phyloP scores from a whole-genome alignment of 2,329 filamentous ascomycete species.

The Penicillium psychrosexuale region DNA sequence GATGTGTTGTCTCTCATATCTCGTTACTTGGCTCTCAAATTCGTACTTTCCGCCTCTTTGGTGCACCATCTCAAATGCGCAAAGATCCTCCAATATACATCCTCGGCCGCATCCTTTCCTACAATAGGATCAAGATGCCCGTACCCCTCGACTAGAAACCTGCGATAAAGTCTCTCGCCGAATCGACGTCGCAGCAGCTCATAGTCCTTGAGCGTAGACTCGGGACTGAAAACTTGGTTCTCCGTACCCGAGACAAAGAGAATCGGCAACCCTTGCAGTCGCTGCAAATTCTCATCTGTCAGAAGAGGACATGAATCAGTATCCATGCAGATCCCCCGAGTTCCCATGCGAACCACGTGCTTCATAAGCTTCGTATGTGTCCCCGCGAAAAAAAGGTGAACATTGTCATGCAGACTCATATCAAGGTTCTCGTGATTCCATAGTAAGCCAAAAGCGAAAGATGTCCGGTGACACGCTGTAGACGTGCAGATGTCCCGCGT shows the following conservation, averaged over 20 bases:
- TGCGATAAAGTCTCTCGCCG: slow-evolving; percentile 17
- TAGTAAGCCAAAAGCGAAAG: slow-evolving; percentile 35
- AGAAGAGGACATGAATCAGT: slow-evolving; percentile 6
- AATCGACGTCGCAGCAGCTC: slow-evolving; percentile 22
- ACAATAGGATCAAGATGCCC: slow-evolving; percentile 30
- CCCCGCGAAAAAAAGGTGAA: slow-evolving; percentile 29
- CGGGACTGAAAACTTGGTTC: slow-evolving; percentile 27
- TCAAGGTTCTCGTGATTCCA: slow-evolving; percentile 39
- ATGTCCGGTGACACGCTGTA: slow-evolving; percentile 31
- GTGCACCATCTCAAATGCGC: slow-evolving; percentile 1
- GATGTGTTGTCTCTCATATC: background rate
- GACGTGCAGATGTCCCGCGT: slow-evolving; percentile 32
- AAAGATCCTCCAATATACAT: slow-evolving; percentile 17
- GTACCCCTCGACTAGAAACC: slow-evolving; percentile 22
- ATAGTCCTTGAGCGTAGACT: slow-evolving; percentile 25
- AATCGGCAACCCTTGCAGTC: slow-evolving; percentile 22
- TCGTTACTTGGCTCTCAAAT: background rate
- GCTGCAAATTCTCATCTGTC: slow-evolving; percentile 12
- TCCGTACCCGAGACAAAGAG: slow-evolving; percentile 24
- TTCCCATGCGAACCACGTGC: slow-evolving; percentile 28
- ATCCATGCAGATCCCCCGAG: background rate
- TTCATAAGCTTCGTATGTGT: slow-evolving; percentile 28
- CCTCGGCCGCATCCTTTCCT: slow-evolving; percentile 17
- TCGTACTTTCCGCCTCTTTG: background rate
- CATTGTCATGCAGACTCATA: slow-evolving; percentile 28